Conservation (phyloP, 768 basidiomycete genomes). For the Suillus placidus region DNA sequence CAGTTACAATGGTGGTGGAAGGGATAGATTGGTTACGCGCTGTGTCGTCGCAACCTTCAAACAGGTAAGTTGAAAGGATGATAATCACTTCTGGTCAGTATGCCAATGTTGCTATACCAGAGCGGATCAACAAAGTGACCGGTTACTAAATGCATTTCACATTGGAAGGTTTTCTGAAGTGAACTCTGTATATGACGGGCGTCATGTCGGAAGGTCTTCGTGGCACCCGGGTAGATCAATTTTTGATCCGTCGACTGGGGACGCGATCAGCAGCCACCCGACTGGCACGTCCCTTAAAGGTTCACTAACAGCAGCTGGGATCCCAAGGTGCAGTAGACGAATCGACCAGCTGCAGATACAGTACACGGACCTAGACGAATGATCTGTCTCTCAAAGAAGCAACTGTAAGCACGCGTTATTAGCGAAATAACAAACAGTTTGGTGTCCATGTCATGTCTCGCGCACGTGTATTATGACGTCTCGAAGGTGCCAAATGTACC, state of each 20-base stretch:
- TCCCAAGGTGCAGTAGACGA: neutral
- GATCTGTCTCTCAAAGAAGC: neutral
- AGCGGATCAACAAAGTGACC: neutral
- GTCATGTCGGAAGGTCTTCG: neutral
- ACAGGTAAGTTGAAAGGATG: neutral
- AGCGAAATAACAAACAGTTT: neutral
- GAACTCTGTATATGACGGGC: too few species aligned
- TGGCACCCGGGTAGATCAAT: neutral
- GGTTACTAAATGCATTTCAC: neutral
- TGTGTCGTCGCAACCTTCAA: neutral
- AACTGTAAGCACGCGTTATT: neutral
- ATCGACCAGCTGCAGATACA: neutral
- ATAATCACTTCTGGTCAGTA: neutral
- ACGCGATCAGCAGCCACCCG: neutral
- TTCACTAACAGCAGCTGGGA: neutral
- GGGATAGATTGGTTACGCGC: neutral
- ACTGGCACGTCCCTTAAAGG: neutral
- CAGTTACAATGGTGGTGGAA: conserved; percentile 4
- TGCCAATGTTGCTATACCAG: neutral
- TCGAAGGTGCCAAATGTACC: neutral
- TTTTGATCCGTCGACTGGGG: neutral
- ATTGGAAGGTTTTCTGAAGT: neutral
- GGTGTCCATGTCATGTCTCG: neutral
- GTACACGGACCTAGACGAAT: neutral
- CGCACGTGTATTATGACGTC: neutral